Evolutionary conservation across 192 early-diverging fungal genomes (phyloP), one percentile per base, ranked within the genome.

Genomic region (Backusella morwellensis): DNA sequence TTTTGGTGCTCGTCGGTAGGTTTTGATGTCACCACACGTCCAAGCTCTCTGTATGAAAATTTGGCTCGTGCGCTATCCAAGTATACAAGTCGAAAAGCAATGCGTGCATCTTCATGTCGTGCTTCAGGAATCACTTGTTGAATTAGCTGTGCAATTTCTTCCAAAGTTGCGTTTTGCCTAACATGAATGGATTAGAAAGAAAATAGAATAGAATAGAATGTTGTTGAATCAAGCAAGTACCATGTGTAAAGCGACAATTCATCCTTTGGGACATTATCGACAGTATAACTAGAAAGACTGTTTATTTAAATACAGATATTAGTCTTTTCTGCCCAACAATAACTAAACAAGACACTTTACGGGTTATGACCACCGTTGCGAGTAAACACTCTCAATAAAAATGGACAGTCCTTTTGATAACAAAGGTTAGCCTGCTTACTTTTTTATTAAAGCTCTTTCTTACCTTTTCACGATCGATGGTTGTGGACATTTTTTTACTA

Each of bases 141-240:
- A 26, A 91, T 77, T 32, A 91, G 81, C 21, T 83, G 83, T 2
- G 89, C 86, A 12, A 91, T 66, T 81, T 91, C 90, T 36, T 86
- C 82, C 17, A 91, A 78, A 11, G 90, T 87, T 38, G 89, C 89
- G 75, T 91, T 86, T 66, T 84, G 88, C 90, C 89, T 90, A 81
- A 19, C 47, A 50, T 6, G 17, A 50, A 50, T 6, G 15, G 15
- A 5, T 44, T 44, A 32, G 4, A 7, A 59, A 34, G 21, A 63
- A 41, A 66, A 74, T n/a, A n/a, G n/a, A n/a, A n/a, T n/a, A 26
- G 19, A 70, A 26, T 19, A 11, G 14, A 5, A 1, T n/a, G 9
- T 40, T 14, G 14, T 32, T 32, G 32, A 32, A 32, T 32, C 32
- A 23, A 29, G 6, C 29, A 12, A 72, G 63, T 83, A 90, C 89